Evolutionary conservation across 2,329 filamentous ascomycete species (phyloP).

Genomic region (Penicillium hordei): DNA sequence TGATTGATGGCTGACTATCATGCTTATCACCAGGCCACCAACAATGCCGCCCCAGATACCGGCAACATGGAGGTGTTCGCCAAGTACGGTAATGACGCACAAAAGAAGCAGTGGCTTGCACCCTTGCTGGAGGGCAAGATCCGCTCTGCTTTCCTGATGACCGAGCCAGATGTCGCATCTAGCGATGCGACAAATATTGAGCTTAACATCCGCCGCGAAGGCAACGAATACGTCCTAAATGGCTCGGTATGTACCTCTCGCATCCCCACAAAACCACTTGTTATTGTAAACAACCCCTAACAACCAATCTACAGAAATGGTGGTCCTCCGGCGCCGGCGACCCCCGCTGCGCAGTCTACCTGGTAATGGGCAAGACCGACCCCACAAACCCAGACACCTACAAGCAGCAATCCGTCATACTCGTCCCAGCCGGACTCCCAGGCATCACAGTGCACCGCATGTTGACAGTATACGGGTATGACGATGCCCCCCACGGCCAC

Average conservation of each 20-base stretch:
- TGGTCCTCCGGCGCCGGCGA: constrained; percentile 97
- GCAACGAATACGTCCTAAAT: constrained; percentile 87
- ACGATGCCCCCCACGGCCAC: constrained; percentile 97
- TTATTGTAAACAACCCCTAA: neutral
- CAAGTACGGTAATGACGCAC: constrained; percentile 81
- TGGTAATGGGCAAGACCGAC: constrained; percentile 94
- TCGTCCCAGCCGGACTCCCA: constrained; percentile 76
- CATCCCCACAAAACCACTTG: neutral
- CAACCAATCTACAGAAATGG: constrained; percentile 72
- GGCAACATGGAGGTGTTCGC: constrained; percentile 95
- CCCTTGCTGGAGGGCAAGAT: constrained; percentile 83
- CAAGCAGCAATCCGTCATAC: constrained; percentile 87
- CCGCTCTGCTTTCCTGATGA: constrained; percentile 90
- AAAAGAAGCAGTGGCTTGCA: constrained; percentile 80
- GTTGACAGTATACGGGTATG: constrained; percentile 91
- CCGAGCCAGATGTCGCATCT: constrained; percentile 82
- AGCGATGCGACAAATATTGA: constrained; percentile 93
- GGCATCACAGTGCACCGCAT: constrained; percentile 93
- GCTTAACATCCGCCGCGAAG: constrained; percentile 77
- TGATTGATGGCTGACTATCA: neutral
- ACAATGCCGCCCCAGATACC: constrained; percentile 87
- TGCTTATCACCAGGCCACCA: constrained; percentile 60
- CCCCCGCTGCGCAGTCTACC: constrained; percentile 85
- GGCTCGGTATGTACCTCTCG: constrained; percentile 63
- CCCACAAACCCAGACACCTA: constrained; percentile 73